Evolutionary conservation across 2,329 filamentous ascomycete genomes (phyloP), one percentile per base, ranked within the genome.

Genomic region (Fonsecaea pedrosoi): DNA sequence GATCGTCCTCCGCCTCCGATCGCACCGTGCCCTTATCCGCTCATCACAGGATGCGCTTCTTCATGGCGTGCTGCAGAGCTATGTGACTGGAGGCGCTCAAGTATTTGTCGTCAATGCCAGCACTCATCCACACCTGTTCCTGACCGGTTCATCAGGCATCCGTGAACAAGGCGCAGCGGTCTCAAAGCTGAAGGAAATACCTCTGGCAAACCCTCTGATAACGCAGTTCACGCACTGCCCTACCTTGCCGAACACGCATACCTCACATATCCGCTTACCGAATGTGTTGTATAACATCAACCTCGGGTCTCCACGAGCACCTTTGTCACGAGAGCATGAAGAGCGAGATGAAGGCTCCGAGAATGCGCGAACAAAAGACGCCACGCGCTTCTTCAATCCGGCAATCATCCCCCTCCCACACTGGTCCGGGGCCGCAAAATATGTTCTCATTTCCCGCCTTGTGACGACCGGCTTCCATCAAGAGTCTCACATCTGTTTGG

Each of bases 401-500:
- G 78, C 78, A 18, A 76, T 80, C 45, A 72, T 80, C 34, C 73
- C 78, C 1, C 71, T 80, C 32, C 78, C 78, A 15, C 74, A 75
- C 62, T 80, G 77, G 77, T 74, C 77, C 8, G 40, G 60, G 15
- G 65, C 73, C 10, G 77, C 78, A 35, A 75, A 77, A 64, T 80
- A 79, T 57, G 64, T 79, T 3, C 71, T 80, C 21, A 73, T 80
- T 12, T 76, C 75, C 35, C 75, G 79, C 66, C 74, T 80, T 10
- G 70, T 76, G 37, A 77, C 77, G 9, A 71, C 75, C 3, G 77
- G 77, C 12, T 70, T 74, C 13, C 76, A 77, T 63, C 77, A 79
- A 60, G 72, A 76, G 53, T 79, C 78, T 37, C 76, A 79, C 15
- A 68, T 79, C 32, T 80, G 78, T 62, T 77, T 79, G 69, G 78